Evolutionary conservation across 768 basidiomycete species (phyloP).

Genomic region (Lactarius deliciosus): DNA sequence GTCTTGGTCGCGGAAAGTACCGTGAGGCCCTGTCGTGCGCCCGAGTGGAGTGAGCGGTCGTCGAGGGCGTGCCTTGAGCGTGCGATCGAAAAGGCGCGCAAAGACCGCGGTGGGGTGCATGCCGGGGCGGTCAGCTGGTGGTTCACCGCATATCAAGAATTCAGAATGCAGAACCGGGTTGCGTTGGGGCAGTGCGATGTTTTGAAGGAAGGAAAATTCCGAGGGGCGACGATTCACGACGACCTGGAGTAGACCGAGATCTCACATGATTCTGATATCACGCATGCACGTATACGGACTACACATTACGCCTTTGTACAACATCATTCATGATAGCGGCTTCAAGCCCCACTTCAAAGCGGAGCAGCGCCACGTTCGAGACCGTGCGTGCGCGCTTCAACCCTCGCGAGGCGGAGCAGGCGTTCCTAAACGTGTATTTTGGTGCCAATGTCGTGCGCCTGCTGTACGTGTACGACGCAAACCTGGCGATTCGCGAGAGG

Average conservation of each 20-base stretch:
- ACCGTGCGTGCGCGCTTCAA: constrained; percentile 39
- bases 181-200: constrained; percentile 14
- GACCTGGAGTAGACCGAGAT: background rate
- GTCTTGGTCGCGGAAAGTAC: constrained; percentile 7
- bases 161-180: constrained; percentile 23
- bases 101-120: constrained; percentile 21
- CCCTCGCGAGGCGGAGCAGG: constrained; percentile 43
- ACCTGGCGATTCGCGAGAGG: constrained; percentile 38
- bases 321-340: constrained; percentile 23
- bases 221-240: background rate
- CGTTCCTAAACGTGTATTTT: constrained; percentile 44
- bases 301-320: background rate
- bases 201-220: background rate
- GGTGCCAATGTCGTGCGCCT: constrained; percentile 37
- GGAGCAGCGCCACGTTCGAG: constrained; percentile 33
- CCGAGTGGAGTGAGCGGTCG: constrained; percentile 7
- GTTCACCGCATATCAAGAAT: constrained; percentile 31
- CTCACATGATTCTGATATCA: background rate
- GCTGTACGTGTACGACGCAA: constrained; percentile 41
- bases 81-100: constrained; percentile 28
- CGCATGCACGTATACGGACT: background rate
- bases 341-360: constrained; percentile 43
- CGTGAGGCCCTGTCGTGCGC: background rate
- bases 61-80: constrained; percentile 29
- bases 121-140: constrained; percentile 34